Percentiles rank a stretch among this genome's conserved stretches.
Conservation (phyloP, 179 eudicot genomes). For the Actinidia polygama region DNA sequence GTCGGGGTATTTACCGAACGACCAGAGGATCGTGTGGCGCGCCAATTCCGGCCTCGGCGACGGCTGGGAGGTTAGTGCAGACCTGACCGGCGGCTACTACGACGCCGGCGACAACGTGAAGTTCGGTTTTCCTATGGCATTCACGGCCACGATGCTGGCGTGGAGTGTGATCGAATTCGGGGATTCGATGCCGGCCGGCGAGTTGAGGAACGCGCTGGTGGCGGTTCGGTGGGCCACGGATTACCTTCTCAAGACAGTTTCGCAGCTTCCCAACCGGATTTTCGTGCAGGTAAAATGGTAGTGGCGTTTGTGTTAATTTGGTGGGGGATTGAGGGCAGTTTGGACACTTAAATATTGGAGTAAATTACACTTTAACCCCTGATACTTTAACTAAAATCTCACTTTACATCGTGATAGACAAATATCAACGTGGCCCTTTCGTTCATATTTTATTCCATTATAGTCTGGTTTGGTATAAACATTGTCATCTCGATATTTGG, state of each 20-base stretch:
- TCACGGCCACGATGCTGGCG: constrained; percentile 81
- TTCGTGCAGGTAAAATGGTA: constrained; percentile 72
- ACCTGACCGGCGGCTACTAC: constrained; percentile 81
- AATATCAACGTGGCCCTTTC: too few relatives aligned
- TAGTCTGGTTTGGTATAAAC: too few relatives aligned
- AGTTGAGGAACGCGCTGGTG: constrained; percentile 56
- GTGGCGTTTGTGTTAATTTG: neutral
- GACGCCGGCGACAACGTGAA: constrained; percentile 90
- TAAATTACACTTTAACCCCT: too few relatives aligned
- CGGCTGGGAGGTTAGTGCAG: constrained; percentile 48
- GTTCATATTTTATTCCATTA: too few relatives aligned
- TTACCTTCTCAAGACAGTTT: constrained; percentile 73
- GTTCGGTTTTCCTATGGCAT: constrained; percentile 90
- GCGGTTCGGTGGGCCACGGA: constrained; percentile 77
- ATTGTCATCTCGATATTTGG: too few relatives aligned
- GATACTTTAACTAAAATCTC: too few relatives aligned
- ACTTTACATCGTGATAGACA: too few relatives aligned
- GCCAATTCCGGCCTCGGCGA: constrained; percentile 67
- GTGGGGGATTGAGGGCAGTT: constrained; percentile 14
- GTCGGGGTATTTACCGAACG: constrained; percentile 73
- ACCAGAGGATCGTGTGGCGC: constrained; percentile 75
- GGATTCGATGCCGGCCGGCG: constrained; percentile 57
- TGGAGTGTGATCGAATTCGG: constrained; percentile 89
- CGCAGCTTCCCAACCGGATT: constrained; percentile 69
- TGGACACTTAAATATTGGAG: neutral